These are phyloP conservation scores for Leccinum glutinopallens DNA, from an alignment of 1,284 basidiomycete species.

Conservation along the genomic window DNA sequence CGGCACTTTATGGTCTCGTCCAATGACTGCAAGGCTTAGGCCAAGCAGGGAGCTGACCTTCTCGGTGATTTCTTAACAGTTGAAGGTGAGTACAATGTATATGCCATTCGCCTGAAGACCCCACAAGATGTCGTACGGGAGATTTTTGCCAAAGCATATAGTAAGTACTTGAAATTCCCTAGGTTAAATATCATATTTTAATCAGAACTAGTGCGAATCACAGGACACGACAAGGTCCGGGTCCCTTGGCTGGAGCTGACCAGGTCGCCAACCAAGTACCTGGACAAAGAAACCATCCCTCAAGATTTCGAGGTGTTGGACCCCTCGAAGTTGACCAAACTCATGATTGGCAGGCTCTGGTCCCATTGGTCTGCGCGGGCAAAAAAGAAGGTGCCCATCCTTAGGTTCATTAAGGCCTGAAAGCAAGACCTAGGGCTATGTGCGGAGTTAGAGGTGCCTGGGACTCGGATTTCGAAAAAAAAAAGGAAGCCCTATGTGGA, in stretches of 20 bases:
- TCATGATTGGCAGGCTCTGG: not conserved
- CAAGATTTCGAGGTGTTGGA: not conserved
- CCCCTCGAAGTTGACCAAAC: not conserved
- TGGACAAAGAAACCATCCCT: not conserved
- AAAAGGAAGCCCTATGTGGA: not conserved
- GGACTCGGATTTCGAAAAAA: not conserved
- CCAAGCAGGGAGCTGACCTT: not conserved
- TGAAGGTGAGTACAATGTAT: not conserved
- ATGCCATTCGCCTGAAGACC: not conserved
- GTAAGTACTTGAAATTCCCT: not conserved
- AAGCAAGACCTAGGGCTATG: not conserved
- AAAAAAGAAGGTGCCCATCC: not conserved
- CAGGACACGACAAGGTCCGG: not conserved
- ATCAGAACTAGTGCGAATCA: slow-evolving; percentile 2
- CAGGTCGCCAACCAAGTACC: not conserved
- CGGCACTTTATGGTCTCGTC: not conserved
- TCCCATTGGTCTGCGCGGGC: not conserved
- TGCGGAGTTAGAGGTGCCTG: not conserved
- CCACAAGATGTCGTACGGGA: not conserved
- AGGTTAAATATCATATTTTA: not conserved
- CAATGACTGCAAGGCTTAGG: slow-evolving; percentile 3
- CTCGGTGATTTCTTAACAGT: not conserved
- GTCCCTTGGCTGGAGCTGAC: slow-evolving; percentile 2
- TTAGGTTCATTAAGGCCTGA: not conserved
- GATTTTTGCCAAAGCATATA: slow-evolving; percentile 5